A percentile compares a stretch with the other conserved stretches of the same genome.
phyloP scores from a whole-genome alignment of 495 filamentous ascomycete genomes.

The Penicillium crystallinum region DNA sequence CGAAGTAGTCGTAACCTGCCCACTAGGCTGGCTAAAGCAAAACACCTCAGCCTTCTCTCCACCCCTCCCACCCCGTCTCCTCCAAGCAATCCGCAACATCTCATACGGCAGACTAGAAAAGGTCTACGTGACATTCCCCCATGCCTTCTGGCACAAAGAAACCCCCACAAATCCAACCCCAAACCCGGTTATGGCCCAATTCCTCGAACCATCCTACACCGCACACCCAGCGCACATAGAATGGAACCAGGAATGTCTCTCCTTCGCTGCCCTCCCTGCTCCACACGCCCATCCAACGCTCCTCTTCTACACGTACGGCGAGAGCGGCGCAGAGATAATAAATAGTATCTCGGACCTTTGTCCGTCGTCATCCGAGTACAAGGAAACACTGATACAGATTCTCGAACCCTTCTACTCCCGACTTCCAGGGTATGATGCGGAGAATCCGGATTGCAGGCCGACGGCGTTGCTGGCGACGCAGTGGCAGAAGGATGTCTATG shows the following conservation, averaged over 20 bases:
- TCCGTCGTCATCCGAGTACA: slow-evolving; percentile 26
- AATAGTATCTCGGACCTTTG: slow-evolving; percentile 26
- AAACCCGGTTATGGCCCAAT: slow-evolving; percentile 30
- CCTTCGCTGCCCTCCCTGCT: slow-evolving; percentile 61
- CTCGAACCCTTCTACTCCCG: slow-evolving; percentile 64
- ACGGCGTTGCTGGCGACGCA: slow-evolving; percentile 60
- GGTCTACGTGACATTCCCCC: slow-evolving; percentile 81
- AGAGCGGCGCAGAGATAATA: slow-evolving; percentile 49
- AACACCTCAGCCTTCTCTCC: slow-evolving; percentile 69
- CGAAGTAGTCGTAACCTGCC: slow-evolving; percentile 78
- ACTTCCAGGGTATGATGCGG: slow-evolving; percentile 57
- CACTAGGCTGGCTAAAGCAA: slow-evolving; percentile 83
- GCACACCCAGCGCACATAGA: slow-evolving; percentile 62
- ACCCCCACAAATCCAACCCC: slow-evolving; percentile 4
- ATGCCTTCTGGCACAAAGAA: slow-evolving; percentile 55
- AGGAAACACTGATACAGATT: slow-evolving; percentile 36
- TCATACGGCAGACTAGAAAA: slow-evolving; percentile 91
- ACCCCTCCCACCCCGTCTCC: slow-evolving; percentile 57
- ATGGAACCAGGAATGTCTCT: slow-evolving; percentile 79
- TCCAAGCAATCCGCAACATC: slow-evolving; percentile 67
- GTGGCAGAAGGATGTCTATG: slow-evolving; percentile 78
- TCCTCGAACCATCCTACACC: slow-evolving; percentile 54
- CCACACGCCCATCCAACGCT: slow-evolving; percentile 72
- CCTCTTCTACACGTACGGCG: slow-evolving; percentile 86
- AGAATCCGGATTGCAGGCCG: slow-evolving; percentile 56